Conservation (phyloP, 768 basidiomycete species). For the Phlebiopsis flavidoalba region DNA sequence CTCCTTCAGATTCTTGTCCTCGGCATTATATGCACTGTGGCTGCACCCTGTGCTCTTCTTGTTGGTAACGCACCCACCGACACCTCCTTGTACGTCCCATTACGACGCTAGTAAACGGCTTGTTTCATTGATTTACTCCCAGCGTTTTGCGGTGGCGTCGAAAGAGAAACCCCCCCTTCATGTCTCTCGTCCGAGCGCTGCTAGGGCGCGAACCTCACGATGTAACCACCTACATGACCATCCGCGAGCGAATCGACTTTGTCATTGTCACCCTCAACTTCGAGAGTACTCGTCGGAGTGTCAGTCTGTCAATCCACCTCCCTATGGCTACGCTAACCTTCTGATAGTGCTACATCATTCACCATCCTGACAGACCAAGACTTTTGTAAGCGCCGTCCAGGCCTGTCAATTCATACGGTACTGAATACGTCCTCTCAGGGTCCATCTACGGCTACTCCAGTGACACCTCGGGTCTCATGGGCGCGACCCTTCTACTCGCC, state of each 20-base stretch:
- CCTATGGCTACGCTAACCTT: not conserved
- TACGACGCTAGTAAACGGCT: not conserved
- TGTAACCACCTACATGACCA: conserved; percentile 44
- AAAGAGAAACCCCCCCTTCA: conserved; percentile 47
- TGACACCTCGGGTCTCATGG: conserved; percentile 63
- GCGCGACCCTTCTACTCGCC: conserved; percentile 60
- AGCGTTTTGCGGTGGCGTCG: conserved; percentile 73
- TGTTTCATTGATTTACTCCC: conserved; percentile 8
- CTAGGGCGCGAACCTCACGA: conserved; percentile 29
- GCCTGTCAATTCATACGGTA: not conserved
- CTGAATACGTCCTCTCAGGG: conserved; percentile 32
- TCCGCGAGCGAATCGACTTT: conserved; percentile 69
- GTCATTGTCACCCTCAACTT: conserved; percentile 53
- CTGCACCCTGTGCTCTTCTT: conserved; percentile 52
- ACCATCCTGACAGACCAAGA: conserved; percentile 63
- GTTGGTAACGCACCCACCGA: conserved; percentile 60
- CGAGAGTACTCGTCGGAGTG: conserved; percentile 59
- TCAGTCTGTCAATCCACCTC: conserved; percentile 26
- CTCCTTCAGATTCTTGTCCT: conserved; percentile 60
- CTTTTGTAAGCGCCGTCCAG: conserved; percentile 41
- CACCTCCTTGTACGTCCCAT: conserved; percentile 59
- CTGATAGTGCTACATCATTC: conserved; percentile 52
- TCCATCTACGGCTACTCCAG: conserved; percentile 70
- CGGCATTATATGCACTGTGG: conserved; percentile 64
- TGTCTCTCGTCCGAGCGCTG: conserved; percentile 50